Evolutionary conservation across 2,329 filamentous ascomycete species (phyloP), one percentile per base, ranked within the genome.

Genomic region (Fusarium abutilonis): DNA sequence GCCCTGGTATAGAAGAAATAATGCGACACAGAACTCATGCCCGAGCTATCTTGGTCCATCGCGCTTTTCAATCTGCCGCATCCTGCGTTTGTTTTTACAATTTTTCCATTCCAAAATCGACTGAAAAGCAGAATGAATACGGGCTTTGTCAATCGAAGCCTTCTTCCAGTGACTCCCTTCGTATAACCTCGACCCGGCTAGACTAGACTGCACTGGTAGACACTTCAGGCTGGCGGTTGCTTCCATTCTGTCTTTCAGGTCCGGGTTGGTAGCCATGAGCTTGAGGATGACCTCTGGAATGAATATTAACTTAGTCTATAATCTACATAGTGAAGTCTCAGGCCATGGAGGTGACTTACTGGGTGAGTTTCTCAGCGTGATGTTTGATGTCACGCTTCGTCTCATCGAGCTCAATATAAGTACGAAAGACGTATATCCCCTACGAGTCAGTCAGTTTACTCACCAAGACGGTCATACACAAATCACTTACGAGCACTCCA

Each of bases 401-500:
- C 11, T 62, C 59, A 3, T 51, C 45, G 47, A 62, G 19, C 13
- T 52, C 35, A 42, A 62, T 46, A n/a, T 62, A 62, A 11, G 23
- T 51, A 3, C 39, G 50, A 38, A 59, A 59, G 42, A 62, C 59
- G 29, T 55, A 55, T 13, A 55, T 21, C 4, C 59, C 59, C 59
- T 62, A 42, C 6, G 9, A 4, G 23, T 32, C 4, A 17, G 4
- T 15, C 26, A 44, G 21, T 15, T 17, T 3, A 23, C 17, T 17
- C 6, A 4, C 7, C 9, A 19, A 13, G 11, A 2, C 6, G 23
- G 14, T 6, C 3, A 3, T 13, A 4, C 1, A 13, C 6, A 9
- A 28, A 1, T 5, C 17, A 46, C 60, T 48, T 19, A 70, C 69
- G 3, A 72, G 50, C 9, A 70, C 48, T 9, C 55, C 59, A 48